These are phyloP conservation scores for Aureobasidium sp. DNA, from an alignment of 2,329 filamentous ascomycete species.

Conservation along the genomic window DNA sequence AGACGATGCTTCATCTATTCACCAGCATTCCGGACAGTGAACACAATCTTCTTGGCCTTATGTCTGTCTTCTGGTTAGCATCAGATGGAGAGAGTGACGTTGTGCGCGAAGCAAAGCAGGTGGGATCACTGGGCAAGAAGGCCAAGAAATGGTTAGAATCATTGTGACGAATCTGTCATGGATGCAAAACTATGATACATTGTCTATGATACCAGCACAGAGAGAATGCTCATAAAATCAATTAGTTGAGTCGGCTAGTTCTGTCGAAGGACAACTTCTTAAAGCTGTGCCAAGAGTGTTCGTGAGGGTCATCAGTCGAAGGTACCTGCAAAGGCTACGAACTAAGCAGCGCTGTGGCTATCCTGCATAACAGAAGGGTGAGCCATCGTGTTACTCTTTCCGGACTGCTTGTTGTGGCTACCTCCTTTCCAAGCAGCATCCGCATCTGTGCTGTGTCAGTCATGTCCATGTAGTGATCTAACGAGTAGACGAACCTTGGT, in stretches of 20 bases:
- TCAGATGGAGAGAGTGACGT: neutral
- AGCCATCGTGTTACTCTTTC: neutral
- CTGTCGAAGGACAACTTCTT: neutral
- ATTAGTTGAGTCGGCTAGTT: too few relatives aligned
- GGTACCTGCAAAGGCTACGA: neutral
- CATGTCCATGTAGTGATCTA: too few relatives aligned
- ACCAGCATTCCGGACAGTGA: neutral
- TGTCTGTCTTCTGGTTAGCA: neutral
- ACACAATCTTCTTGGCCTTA: neutral
- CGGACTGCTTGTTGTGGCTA: neutral
- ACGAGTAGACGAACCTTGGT: conserved; percentile 22
- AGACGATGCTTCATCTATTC: neutral
- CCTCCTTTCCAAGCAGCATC: conserved; percentile 41
- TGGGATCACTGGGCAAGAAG: neutral
- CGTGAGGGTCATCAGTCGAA: neutral
- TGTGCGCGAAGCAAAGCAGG: neutral
- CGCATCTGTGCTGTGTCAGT: conserved; percentile 30
- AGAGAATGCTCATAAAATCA: neutral
- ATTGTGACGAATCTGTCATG: neutral
- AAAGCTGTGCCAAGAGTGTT: neutral
- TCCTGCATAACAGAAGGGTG: conserved; percentile 1
- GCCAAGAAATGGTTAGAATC: conserved; percentile 1
- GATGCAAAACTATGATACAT: neutral
- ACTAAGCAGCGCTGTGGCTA: neutral
- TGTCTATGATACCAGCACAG: neutral